Base-by-base conservation (phyloP, 202 grass and related monocot genomes). In the Eragrostis tef region DNA sequence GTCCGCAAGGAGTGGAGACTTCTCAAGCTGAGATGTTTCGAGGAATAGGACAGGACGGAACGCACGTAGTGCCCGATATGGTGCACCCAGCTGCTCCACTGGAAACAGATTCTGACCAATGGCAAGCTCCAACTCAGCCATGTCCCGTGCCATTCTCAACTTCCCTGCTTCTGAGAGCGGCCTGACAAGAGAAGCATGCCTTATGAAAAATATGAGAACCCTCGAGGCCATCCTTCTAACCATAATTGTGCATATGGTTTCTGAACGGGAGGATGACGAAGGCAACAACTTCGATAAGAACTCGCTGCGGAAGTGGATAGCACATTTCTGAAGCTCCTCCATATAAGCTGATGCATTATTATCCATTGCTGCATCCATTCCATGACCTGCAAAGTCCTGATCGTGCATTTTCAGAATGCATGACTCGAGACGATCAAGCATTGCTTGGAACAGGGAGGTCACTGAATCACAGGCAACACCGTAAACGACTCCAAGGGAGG, bases 151-250 rank as follows among this genome's bases (percentile, higher is more conserved):
- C 88, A 99, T 90, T 86, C 92, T 90, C 75, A 99, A 79, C 81
- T 99, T 99, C 52, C 96, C 96, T 1, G 96, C 86, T 83, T 99
- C 96, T 36, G 96, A 99, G 16, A 99, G 90, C 86, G 93, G 96
- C 66, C 92, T 89, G 19, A 98, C 85, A 70, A 99, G 92, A 67
- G 96, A 90, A 69, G 96, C 93, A 57, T 99, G 93, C 81, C 96
- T 93, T 77, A 99, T 99, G 79, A 99, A 99, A 76, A 95, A 93
- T 87, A 99, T 82, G 16, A 99, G 85, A 14, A 99, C 72, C 67
- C 87, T 90, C 62, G 93, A 99, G 46, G 96, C 96, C 92, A 99
- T 96, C 85, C 91, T 91, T 78, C 93, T 91, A 64, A 93, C 93
- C 79, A 99, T 90, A 41, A 83, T 90, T 19, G 93, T 99, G 60